Base-by-base conservation (phyloP, 257 asterid species). In the Parsonsia alboflavescens region DNA sequence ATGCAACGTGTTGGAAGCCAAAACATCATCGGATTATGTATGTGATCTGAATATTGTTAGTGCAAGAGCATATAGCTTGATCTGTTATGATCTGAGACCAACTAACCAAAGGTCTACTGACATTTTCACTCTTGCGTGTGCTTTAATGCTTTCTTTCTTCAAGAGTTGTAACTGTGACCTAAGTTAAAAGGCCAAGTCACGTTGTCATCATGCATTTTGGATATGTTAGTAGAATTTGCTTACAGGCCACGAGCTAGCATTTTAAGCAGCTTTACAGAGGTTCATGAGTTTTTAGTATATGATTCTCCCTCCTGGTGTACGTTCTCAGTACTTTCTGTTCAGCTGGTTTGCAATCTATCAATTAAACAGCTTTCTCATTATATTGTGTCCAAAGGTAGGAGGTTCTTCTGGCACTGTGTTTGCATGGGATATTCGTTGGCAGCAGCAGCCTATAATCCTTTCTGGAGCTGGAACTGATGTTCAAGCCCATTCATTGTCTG, bases 371-470 rank as follows among this genome's bases (percentile, higher is more conserved):
- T 73, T 78, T 72, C 72, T 41, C 71, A 70, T 26, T 79, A 33
- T 79, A 72, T 74, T 71, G 54, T 73, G 45, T 74, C 61, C 76
- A 74, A 89, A 93, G 98, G 97, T 97, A 83, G 98, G 98, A 88
- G 98, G 98, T 82, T 91, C 98, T 69, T 82, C 89, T 64, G 97
- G 98, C 79, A 87, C 86, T 57, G 88, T 93, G 67, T 93, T 93
- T 88, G 97, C 97, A 76, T 93, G 98, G 98, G 98, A 93, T 76
- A 90, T 83, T 69, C 97, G 98, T 69, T 82, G 85, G 84, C 97
- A 92, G 66, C 85, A 88, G 61, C 89, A 92, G 78, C 88, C 97
- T 36, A 72, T 88, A 81, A 54, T 89, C 62, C 86, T 93, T 68
- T 85, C 92, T 4, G 91, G 97, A 15, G 79, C 76, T 28, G 75